phyloP scores from a whole-genome alignment of 257 asterid genomes.

The Verbascum thapsus region DNA sequence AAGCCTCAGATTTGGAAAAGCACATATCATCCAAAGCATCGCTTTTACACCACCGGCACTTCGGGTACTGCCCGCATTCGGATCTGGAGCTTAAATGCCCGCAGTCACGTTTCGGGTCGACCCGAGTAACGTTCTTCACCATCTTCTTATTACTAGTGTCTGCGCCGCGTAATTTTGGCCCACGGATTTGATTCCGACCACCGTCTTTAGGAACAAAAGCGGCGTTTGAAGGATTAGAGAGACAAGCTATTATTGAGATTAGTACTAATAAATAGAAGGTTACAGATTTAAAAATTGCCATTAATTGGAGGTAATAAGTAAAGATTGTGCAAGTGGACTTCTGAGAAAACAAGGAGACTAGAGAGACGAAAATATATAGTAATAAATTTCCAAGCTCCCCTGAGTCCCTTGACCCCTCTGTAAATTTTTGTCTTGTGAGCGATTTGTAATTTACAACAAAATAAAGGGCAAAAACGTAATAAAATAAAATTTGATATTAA shows the following conservation, averaged over 20 bases:
- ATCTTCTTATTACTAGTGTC: neutral
- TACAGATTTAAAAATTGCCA: conserved; percentile 20
- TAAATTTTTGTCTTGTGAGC: neutral
- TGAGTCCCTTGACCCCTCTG: too few relatives aligned
- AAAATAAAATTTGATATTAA: neutral
- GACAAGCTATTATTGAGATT: neutral
- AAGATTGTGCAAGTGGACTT: too few relatives aligned
- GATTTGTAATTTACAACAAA: conserved; percentile 1
- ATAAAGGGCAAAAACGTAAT: neutral
- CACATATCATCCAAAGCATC: conserved; percentile 43
- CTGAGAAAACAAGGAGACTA: neutral
- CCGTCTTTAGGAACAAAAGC: conserved; percentile 26
- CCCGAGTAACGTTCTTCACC: conserved; percentile 26
- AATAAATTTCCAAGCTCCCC: too few relatives aligned
- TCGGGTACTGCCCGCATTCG: conserved; percentile 35
- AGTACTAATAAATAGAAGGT: conserved; percentile 7
- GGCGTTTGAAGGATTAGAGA: conserved; percentile 27
- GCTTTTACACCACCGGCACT: conserved; percentile 47
- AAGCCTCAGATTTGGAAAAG: conserved; percentile 41
- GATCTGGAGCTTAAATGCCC: conserved; percentile 34
- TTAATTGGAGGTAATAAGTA: conserved; percentile 2
- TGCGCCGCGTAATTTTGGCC: conserved; percentile 25
- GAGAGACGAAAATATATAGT: too few relatives aligned
- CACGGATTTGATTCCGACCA: conserved; percentile 29
- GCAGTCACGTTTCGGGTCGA: conserved; percentile 36